Percentiles rank a stretch among this genome's conserved stretches.
Evolutionary conservation across 805 yeast genomes (phyloP).

Genomic region (Candida fluviatilis): DNA sequence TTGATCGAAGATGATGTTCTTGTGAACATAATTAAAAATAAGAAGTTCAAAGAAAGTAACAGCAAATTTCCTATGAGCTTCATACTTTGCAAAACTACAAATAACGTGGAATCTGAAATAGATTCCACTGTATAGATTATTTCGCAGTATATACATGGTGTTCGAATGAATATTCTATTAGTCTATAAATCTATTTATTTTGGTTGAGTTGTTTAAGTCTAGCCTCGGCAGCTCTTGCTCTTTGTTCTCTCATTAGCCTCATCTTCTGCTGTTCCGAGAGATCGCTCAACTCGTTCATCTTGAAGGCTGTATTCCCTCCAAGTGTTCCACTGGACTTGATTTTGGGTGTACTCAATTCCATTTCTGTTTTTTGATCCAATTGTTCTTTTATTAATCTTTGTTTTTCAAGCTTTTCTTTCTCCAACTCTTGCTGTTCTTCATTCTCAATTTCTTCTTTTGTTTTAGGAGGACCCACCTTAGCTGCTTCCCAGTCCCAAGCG

Average conservation of each 20-base stretch:
- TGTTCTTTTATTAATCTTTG: slow-evolving; percentile 41
- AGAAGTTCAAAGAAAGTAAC: slow-evolving; percentile 4
- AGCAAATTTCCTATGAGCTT: slow-evolving; percentile 7
- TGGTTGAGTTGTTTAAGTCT: slow-evolving; percentile 38
- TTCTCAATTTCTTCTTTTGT: slow-evolving; percentile 54
- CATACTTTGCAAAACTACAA: slow-evolving; percentile 3
- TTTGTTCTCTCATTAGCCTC: slow-evolving; percentile 84
- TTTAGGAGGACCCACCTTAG: slow-evolving; percentile 60
- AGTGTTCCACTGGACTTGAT: slow-evolving; percentile 29
- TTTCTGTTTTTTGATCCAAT: slow-evolving; percentile 39
- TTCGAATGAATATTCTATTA: not conserved
- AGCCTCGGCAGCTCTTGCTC: slow-evolving; percentile 96
- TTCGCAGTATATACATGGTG: too few species aligned
- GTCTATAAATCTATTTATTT: slow-evolving; percentile 19
- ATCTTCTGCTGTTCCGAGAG: slow-evolving; percentile 69
- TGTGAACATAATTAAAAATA: slow-evolving; percentile 9
- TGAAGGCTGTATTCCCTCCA: slow-evolving; percentile 22
- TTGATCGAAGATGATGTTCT: slow-evolving; percentile 13
- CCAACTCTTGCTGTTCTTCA: slow-evolving; percentile 31
- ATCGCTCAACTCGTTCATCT: slow-evolving; percentile 49
- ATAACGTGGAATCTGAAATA: not conserved
- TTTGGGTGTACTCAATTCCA: slow-evolving; percentile 32
- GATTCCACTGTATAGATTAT: not conserved
- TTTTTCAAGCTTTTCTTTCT: slow-evolving; percentile 35
- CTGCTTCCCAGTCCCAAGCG: slow-evolving; percentile 63